These are phyloP conservation scores for Dactylellina sp. DNA, from an alignment of 2,329 filamentous ascomycete species.

Conservation along the genomic window DNA sequence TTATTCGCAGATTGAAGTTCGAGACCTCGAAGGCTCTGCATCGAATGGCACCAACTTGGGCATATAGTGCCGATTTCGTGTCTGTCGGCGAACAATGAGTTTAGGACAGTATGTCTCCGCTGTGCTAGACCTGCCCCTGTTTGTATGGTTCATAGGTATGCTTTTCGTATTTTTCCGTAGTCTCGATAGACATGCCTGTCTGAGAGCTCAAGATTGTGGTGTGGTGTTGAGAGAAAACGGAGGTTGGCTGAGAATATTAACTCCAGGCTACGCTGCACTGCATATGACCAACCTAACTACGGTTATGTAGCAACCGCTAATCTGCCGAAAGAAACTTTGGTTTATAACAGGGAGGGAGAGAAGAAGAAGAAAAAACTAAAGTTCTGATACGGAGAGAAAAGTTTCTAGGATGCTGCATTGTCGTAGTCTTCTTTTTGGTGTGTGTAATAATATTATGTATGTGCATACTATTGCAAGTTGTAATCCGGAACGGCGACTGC, in stretches of 20 bases:
- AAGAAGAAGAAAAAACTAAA: not conserved
- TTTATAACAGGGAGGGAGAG: slow-evolving; percentile 14
- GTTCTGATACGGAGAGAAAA: not conserved
- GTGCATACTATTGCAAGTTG: too few species aligned
- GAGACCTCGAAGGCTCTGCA: slow-evolving; percentile 1
- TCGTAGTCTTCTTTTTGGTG: slow-evolving; percentile 22
- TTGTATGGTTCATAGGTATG: not conserved
- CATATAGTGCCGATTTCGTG: too few species aligned
- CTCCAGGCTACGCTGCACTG: slow-evolving; percentile 22
- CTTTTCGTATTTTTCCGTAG: not conserved
- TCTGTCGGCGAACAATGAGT: too few species aligned
- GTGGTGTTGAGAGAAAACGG: slow-evolving; percentile 22
- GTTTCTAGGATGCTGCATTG: slow-evolving; percentile 5
- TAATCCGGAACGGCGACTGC: too few species aligned
- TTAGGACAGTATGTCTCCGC: too few species aligned
- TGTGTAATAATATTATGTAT: too few species aligned
- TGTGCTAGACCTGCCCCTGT: too few species aligned
- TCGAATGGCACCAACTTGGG: too few species aligned
- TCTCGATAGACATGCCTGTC: not conserved
- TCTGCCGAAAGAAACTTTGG: slow-evolving; percentile 43
- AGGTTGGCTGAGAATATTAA: slow-evolving; percentile 22
- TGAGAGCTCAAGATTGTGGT: slow-evolving; percentile 26
- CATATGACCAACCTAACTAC: slow-evolving; percentile 28
- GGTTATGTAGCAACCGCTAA: slow-evolving; percentile 23
- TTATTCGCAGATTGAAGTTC: slow-evolving; percentile 10